These are phyloP conservation scores for Alternaria sp. DNA, from an alignment of 2,329 filamentous ascomycete genomes.

Conservation along the genomic window DNA sequence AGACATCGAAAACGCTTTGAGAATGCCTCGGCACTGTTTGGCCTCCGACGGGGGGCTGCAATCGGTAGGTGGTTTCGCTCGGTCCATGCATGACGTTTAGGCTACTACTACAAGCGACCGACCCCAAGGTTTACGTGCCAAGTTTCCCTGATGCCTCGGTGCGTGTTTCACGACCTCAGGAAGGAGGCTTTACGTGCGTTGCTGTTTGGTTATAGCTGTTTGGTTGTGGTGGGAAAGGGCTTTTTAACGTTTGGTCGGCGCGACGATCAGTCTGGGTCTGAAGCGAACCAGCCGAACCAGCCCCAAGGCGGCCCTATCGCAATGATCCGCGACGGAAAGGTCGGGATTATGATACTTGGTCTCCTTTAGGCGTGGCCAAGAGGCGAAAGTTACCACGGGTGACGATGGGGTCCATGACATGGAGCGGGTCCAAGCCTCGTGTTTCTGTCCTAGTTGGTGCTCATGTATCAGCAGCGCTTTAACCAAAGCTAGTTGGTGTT, in stretches of 20 bases:
- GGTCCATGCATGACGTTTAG: conserved; percentile 29
- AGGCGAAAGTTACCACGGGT: conserved; percentile 8
- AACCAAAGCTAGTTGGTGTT: conserved; percentile 5
- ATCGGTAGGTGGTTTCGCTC: neutral
- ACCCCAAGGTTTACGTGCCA: conserved; percentile 19
- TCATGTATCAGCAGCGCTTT: conserved; percentile 22
- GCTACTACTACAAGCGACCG: conserved; percentile 4
- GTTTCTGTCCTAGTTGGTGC: conserved; percentile 23
- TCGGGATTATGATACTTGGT: conserved; percentile 13
- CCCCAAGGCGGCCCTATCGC: neutral
- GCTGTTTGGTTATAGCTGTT: neutral
- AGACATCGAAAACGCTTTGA: neutral
- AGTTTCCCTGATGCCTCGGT: conserved; percentile 11
- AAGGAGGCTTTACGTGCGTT: neutral
- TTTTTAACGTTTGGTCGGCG: neutral
- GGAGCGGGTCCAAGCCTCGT: conserved; percentile 22
- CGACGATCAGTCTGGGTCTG: neutral
- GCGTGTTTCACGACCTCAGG: neutral
- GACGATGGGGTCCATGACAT: conserved; percentile 8
- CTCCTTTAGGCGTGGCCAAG: conserved; percentile 10
- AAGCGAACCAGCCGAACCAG: neutral
- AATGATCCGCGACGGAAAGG: conserved; percentile 17
- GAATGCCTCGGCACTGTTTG: neutral
- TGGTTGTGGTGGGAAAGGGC: neutral
- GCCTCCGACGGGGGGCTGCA: neutral